These are phyloP conservation scores for Metschnikowia colocasiae DNA, from an alignment of 805 yeast genomes.

Conservation along the genomic window DNA sequence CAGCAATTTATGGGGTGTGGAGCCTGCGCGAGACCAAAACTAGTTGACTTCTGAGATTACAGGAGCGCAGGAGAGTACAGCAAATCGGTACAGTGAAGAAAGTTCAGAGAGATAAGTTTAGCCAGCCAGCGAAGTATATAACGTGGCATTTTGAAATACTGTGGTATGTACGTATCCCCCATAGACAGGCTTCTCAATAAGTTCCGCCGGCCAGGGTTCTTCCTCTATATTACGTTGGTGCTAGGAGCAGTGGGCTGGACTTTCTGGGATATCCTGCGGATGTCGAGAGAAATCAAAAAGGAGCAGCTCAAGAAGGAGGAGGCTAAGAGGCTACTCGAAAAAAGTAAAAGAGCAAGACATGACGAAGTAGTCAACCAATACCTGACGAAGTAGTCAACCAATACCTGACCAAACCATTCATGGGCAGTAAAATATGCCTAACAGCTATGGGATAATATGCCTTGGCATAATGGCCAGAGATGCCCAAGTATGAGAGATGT, in stretches of 20 bases:
- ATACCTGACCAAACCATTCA: too few species aligned
- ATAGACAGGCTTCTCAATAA: constrained; percentile 29
- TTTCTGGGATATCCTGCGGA: constrained; percentile 18
- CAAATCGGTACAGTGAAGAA: neutral
- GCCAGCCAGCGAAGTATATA: neutral
- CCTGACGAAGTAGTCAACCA: too few species aligned
- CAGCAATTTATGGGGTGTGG: constrained; percentile 6
- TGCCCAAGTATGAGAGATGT: too few species aligned
- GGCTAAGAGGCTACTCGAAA: constrained; percentile 1
- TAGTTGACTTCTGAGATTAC: too few species aligned
- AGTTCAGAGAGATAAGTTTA: too few species aligned
- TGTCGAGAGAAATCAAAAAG: constrained; percentile 13
- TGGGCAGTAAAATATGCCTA: too few species aligned
- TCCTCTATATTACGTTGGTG: constrained; percentile 31
- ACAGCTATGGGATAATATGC: too few species aligned
- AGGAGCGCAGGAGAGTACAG: neutral
- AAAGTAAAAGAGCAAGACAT: neutral
- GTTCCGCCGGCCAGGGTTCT: constrained; percentile 34
- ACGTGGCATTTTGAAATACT: neutral
- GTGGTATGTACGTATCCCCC: constrained; percentile 20
- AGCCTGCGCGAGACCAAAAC: neutral
- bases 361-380: too few species aligned
- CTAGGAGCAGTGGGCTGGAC: constrained; percentile 23
- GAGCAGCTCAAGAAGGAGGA: constrained; percentile 9
- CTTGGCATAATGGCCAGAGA: too few species aligned